phyloP scores from a whole-genome alignment of 1,284 basidiomycete genomes.

The Baeospora myosura region DNA sequence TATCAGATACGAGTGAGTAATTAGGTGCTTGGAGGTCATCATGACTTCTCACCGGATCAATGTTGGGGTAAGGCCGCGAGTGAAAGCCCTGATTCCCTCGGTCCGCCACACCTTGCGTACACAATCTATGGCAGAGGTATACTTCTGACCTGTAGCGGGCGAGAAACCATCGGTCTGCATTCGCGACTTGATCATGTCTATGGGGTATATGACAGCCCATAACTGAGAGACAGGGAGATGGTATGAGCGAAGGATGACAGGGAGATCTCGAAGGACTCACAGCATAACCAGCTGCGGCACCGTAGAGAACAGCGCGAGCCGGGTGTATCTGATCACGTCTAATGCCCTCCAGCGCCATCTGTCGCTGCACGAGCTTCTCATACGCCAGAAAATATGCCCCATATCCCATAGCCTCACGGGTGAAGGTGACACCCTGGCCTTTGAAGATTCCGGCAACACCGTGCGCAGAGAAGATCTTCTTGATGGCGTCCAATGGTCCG shows the following conservation, averaged over 20 bases:
- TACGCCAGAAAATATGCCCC: conserved; percentile 91
- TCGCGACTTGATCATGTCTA: conserved; percentile 92
- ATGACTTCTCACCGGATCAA: conserved; percentile 66
- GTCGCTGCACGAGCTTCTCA: conserved; percentile 85
- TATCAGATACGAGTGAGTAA: conserved; percentile 14
- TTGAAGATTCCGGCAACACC: conserved; percentile 88
- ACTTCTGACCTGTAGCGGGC: conserved; percentile 68
- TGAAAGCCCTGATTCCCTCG: conserved; percentile 83
- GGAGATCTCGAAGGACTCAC: conserved; percentile 35
- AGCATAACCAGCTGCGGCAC: conserved; percentile 80
- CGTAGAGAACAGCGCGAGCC: conserved; percentile 73
- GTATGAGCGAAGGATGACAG: conserved; percentile 5
- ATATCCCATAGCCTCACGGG: conserved; percentile 82
- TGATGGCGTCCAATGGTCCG: conserved; percentile 83
- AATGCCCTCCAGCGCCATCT: conserved; percentile 67
- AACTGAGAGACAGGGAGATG: conserved; percentile 51
- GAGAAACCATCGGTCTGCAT: conserved; percentile 92
- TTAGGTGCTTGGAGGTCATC: not conserved
- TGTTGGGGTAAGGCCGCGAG: conserved; percentile 84
- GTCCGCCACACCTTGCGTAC: conserved; percentile 73
- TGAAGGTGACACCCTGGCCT: conserved; percentile 85
- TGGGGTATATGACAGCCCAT: conserved; percentile 84
- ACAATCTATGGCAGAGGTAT: conserved; percentile 78
- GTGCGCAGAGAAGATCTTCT: conserved; percentile 67
- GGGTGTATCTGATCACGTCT: conserved; percentile 72